A percentile compares a stretch with the other conserved stretches of the same genome.
Evolutionary conservation across 345 rosid species (phyloP).

Genomic region (Jatropha curcas): DNA sequence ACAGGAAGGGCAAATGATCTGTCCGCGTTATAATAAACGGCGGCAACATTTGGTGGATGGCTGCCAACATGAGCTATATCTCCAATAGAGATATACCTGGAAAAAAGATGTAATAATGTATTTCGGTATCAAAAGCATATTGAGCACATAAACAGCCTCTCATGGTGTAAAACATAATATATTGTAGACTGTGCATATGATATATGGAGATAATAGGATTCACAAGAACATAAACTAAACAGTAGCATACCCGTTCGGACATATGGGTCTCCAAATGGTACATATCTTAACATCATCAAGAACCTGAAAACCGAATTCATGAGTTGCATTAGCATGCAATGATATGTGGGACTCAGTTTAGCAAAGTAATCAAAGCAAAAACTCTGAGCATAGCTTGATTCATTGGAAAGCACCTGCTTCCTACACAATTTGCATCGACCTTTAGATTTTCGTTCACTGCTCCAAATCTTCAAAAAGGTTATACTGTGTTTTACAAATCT

Average conservation of each 20-base stretch:
- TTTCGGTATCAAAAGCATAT: neutral
- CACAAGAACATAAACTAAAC: neutral
- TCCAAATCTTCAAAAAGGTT: slow-evolving; percentile 84
- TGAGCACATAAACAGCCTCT: neutral
- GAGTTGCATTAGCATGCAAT: neutral
- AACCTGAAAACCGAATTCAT: slow-evolving; percentile 44
- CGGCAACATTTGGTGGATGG: slow-evolving; percentile 92
- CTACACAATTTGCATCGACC: slow-evolving; percentile 73
- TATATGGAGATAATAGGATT: neutral
- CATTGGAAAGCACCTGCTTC: slow-evolving; percentile 59
- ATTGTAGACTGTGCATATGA: neutral
- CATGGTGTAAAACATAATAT: too few species aligned
- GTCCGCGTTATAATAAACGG: slow-evolving; percentile 58
- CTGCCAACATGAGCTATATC: slow-evolving; percentile 80
- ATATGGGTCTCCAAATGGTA: slow-evolving; percentile 91
- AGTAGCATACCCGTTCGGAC: slow-evolving; percentile 71
- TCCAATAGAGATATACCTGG: slow-evolving; percentile 80
- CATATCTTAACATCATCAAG: slow-evolving; percentile 58
- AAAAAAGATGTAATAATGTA: neutral
- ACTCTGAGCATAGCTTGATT: slow-evolving; percentile 16
- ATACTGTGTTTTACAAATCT: slow-evolving; percentile 72
- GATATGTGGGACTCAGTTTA: neutral
- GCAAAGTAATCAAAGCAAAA: neutral
- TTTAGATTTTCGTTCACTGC: slow-evolving; percentile 71
- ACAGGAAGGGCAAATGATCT: slow-evolving; percentile 63